Evolutionary conservation across 78 protist species (phyloP), one percentile per base, ranked within the genome.

Genomic region (Dictyostelium firmibasis): DNA sequence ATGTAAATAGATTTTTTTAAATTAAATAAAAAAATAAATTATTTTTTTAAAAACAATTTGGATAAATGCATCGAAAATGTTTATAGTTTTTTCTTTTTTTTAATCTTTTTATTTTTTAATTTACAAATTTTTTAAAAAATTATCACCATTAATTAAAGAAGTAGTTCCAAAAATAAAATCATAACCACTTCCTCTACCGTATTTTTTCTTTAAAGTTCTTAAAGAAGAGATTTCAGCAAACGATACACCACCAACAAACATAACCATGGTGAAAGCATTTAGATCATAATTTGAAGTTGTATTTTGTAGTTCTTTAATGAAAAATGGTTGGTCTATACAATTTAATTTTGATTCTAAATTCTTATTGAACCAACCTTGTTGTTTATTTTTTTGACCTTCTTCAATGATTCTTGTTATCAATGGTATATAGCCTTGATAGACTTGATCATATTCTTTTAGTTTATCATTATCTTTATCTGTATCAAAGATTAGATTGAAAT

Each of bases 61-160:
- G 4, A 53, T 53, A 53, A 53, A 53, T 53, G n/a, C n/a, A n/a
- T n/a, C n/a, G n/a, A n/a, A n/a, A n/a, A n/a, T n/a, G 20, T 14
- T 16, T 20, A 4, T 53, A 14, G 0, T 53, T 53, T 53, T 53
- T 53, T 14, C 14, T 53, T 53, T 53, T 53, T 53, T 53, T 53
- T 53, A 13, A 50, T 9, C 0, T 11, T 27, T 67, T 67, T 27
- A 25, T 25, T 67, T 27, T 67, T 64, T 72, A 2, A 38, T 77
- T 77, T 77, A 79, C 18, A 79, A 44, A 47, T 47, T 79, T 14
- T 44, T 79, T 79, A 79, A 79, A 44, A 79, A 79, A 79, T 44
- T 79, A 27, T 33, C 57, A 23, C 84, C 67, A 79, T 79, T 79
- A 44, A 44, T 44, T 14, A 79, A 27, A 47, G 31, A 44, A 3